phyloP scores from a whole-genome alignment of 169 alveolate species.

The Besnoitia besnoiti region DNA sequence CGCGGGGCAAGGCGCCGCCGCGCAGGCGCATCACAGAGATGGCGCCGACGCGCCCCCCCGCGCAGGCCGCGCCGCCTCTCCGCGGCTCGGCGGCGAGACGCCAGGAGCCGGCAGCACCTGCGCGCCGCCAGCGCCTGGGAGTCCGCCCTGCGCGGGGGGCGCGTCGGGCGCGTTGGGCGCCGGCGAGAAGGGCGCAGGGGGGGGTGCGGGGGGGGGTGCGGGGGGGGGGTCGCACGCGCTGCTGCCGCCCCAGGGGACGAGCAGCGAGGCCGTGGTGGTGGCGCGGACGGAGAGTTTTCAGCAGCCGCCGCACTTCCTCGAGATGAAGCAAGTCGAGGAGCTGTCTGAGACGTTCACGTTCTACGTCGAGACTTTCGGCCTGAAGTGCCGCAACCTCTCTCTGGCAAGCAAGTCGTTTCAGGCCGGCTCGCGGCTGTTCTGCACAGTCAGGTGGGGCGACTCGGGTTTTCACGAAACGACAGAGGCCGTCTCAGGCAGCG shows the following conservation, averaged over 20 bases:
- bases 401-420: neutral
- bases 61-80: too few species aligned
- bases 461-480: neutral
- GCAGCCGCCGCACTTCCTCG: constrained; percentile 48
- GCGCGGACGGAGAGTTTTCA: neutral
- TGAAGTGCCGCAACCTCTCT: constrained; percentile 41
- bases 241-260: neutral
- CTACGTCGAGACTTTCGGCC: constrained; percentile 33
- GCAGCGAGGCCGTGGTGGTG: neutral
- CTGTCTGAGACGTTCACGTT: constrained; percentile 41
- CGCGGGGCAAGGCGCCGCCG: too few species aligned
- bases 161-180: neutral
- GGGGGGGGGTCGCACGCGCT: neutral
- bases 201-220: neutral
- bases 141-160: neutral
- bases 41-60: too few species aligned
- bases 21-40: too few species aligned
- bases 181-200: neutral
- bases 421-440: neutral
- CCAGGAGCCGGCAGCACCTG: neutral
- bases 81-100: neutral
- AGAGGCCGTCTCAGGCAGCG: neutral
- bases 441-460: constrained; percentile 13
- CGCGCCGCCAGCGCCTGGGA: neutral
- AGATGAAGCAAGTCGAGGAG: constrained; percentile 36